Percentiles rank a stretch among this genome's conserved stretches.
Evolutionary conservation across 257 asterid species (phyloP).

Genomic region (Fraxinus pennsylvanica): DNA sequence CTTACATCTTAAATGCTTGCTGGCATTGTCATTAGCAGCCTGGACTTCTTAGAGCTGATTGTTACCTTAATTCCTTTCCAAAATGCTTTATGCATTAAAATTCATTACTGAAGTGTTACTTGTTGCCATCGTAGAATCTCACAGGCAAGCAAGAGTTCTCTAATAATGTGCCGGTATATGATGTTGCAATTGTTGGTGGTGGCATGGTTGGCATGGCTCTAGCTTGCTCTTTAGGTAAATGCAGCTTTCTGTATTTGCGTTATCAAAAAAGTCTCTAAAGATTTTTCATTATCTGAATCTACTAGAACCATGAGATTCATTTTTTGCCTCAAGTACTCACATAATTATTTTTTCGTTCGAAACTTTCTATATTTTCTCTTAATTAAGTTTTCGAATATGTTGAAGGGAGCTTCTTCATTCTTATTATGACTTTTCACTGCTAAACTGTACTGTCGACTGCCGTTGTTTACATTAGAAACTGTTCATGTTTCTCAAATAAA

Average conservation of each 20-base stretch:
- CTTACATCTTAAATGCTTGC: slow-evolving; percentile 6
- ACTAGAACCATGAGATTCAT: slow-evolving; percentile 10
- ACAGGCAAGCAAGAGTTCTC: slow-evolving; percentile 31
- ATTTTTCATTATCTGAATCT: slow-evolving; percentile 11
- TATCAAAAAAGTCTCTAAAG: slow-evolving; percentile 15
- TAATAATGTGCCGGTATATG: slow-evolving; percentile 55
- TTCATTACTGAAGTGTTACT: slow-evolving; percentile 17
- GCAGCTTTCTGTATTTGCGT: slow-evolving; percentile 18
- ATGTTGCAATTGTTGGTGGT: slow-evolving; percentile 98
- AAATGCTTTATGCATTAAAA: not conserved
- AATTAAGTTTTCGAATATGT: slow-evolving; percentile 1
- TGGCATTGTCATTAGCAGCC: not conserved
- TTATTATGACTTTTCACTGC: not conserved
- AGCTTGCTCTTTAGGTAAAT: slow-evolving; percentile 84
- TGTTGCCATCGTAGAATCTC: slow-evolving; percentile 41
- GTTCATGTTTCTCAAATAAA: not conserved
- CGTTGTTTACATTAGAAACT: not conserved
- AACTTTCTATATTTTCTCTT: not conserved
- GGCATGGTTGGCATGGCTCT: slow-evolving; percentile 99
- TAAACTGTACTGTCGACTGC: not conserved
- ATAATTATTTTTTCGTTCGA: not conserved
- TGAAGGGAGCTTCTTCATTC: not conserved
- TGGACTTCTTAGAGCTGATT: slow-evolving; percentile 8
- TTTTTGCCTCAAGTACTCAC: slow-evolving; percentile 11
- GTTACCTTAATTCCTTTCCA: slow-evolving; percentile 3